A percentile compares a stretch with the other conserved stretches of the same genome.
These are phyloP conservation scores for Trichoderma parareesei DNA, from an alignment of 495 filamentous ascomycete species.

Conservation along the genomic window DNA sequence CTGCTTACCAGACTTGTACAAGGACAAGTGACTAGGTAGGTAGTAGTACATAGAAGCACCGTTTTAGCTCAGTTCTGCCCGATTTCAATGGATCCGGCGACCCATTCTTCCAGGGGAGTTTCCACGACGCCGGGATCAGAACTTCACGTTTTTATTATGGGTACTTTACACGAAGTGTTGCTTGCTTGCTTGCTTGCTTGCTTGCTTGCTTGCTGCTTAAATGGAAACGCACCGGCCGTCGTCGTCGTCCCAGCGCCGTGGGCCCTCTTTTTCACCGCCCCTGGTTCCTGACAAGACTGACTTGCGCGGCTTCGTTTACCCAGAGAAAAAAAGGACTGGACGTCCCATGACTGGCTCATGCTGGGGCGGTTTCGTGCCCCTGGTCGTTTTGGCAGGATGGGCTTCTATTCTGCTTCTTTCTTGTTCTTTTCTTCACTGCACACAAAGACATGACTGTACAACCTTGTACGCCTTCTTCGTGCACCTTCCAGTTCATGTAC, in stretches of 20 bases:
- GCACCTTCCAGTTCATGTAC: neutral
- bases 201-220: neutral
- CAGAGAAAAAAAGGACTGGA: neutral
- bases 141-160: too few relatives aligned
- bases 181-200: too few relatives aligned
- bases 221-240: neutral
- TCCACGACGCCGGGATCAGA: neutral
- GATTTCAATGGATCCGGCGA: neutral
- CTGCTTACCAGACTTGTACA: neutral
- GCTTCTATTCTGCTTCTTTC: neutral
- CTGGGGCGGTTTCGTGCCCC: neutral
- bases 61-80: neutral
- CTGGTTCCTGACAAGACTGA: neutral
- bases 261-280: neutral
- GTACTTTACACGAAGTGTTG: too few relatives aligned
- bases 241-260: slow-evolving; percentile 1
- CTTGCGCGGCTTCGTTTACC: neutral
- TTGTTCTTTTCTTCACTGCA: neutral
- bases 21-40: too few relatives aligned
- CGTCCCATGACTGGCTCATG: too few relatives aligned
- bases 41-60: too few relatives aligned
- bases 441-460: too few relatives aligned
- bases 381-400: neutral
- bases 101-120: neutral
- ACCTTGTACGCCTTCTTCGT: too few relatives aligned